Evolutionary conservation across 2,329 filamentous ascomycete species (phyloP).

Genomic region (Ceratocystis diversiconidia): DNA sequence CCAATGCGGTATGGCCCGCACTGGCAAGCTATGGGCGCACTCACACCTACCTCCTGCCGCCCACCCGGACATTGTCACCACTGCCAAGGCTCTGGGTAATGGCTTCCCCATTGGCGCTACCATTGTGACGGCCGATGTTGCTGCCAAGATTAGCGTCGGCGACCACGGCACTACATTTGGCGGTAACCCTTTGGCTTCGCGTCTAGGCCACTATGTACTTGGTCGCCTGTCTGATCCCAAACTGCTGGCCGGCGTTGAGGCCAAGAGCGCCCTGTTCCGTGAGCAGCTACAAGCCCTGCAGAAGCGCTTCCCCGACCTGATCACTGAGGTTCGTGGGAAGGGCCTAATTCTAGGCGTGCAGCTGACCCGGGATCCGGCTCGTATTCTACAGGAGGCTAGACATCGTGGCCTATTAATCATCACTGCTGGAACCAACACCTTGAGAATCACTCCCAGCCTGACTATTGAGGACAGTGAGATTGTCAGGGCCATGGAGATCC

Average conservation of each 20-base stretch:
- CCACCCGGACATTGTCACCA: constrained; percentile 87
- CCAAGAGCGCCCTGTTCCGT: constrained; percentile 44
- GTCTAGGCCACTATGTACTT: constrained; percentile 77
- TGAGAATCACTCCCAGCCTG: constrained; percentile 82
- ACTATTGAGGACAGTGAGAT: constrained; percentile 72
- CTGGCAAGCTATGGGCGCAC: constrained; percentile 85
- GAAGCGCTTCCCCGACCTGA: constrained; percentile 46
- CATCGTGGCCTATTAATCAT: constrained; percentile 83
- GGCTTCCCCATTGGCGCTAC: constrained; percentile 84
- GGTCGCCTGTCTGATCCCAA: constrained; percentile 55
- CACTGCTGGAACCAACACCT: constrained; percentile 80
- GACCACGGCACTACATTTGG: constrained; percentile 94
- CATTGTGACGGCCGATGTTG: constrained; percentile 29
- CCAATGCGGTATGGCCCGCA: constrained; percentile 81
- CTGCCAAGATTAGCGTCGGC: constrained; percentile 38
- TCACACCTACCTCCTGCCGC: constrained; percentile 56
- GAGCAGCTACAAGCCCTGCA: constrained; percentile 35
- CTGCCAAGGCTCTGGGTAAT: constrained; percentile 91
- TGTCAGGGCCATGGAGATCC: constrained; percentile 56
- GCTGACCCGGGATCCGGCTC: constrained; percentile 55
- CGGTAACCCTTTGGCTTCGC: constrained; percentile 74
- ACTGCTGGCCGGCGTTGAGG: constrained; percentile 54
- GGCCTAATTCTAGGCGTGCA: constrained; percentile 83
- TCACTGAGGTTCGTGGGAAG: constrained; percentile 66
- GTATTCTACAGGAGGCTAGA: constrained; percentile 69